Conservation (phyloP, 371 early-diverging fungal species). For the Mucor indicus region DNA sequence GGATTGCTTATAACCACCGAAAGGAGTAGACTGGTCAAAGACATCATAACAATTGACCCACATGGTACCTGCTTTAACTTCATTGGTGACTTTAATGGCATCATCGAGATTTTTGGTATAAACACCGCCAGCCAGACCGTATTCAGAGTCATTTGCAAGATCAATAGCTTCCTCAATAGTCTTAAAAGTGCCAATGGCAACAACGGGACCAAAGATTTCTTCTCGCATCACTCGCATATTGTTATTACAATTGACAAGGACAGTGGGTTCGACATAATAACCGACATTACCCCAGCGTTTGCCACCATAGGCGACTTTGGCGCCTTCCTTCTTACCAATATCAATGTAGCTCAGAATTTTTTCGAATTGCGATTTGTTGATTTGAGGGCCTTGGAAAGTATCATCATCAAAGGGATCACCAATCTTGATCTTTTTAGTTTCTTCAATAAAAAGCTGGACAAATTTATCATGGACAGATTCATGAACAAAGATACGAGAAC, state of each 20-base stretch:
- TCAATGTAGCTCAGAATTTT: slow-evolving; percentile 64
- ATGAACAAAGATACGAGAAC: slow-evolving; percentile 83
- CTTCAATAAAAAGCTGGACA: slow-evolving; percentile 59
- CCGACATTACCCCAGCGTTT: slow-evolving; percentile 65
- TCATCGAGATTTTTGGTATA: slow-evolving; percentile 66
- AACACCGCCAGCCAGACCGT: slow-evolving; percentile 88
- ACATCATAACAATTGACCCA: slow-evolving; percentile 44
- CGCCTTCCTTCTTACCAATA: slow-evolving; percentile 58
- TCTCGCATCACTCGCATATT: slow-evolving; percentile 69
- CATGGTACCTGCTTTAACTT: slow-evolving; percentile 71
- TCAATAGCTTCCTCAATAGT: slow-evolving; percentile 74
- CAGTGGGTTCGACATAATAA: slow-evolving; percentile 79
- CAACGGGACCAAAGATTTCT: slow-evolving; percentile 94
- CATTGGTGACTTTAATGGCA: slow-evolving; percentile 58
- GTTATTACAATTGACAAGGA: slow-evolving; percentile 69
- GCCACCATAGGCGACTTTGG: slow-evolving; percentile 66
- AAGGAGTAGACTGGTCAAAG: slow-evolving; percentile 63
- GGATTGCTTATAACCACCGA: slow-evolving; percentile 87
- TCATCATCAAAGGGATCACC: slow-evolving; percentile 60
- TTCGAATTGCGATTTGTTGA: slow-evolving; percentile 76
- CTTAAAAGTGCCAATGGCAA: slow-evolving; percentile 73
- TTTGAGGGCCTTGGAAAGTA: slow-evolving; percentile 71
- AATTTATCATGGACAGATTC: slow-evolving; percentile 73
- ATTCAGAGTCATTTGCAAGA: slow-evolving; percentile 73
- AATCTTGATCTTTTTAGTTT: slow-evolving; percentile 54